These are phyloP conservation scores for Rhinocladiella mackenziei DNA, from an alignment of 2,329 filamentous ascomycete species.

Conservation along the genomic window DNA sequence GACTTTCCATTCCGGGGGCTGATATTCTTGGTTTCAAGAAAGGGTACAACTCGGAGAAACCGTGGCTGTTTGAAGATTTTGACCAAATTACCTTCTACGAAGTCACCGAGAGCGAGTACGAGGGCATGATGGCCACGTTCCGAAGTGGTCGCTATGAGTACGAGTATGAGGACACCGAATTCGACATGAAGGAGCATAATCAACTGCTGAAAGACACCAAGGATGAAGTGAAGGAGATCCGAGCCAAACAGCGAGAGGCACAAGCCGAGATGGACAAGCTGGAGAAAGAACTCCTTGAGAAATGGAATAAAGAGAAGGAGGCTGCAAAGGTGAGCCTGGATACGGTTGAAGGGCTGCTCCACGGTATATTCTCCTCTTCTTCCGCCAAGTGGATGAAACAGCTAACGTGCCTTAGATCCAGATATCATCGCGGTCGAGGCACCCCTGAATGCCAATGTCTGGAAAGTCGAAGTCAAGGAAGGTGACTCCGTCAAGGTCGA, in stretches of 20 bases:
- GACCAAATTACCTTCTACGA: constrained; percentile 55
- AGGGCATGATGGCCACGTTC: constrained; percentile 47
- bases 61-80: constrained; percentile 57
- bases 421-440: constrained; percentile 39
- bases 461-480: constrained; percentile 48
- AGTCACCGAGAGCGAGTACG: constrained; percentile 51
- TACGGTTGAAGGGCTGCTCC: constrained; percentile 47
- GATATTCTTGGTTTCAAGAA: constrained; percentile 52
- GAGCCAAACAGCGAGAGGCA: constrained; percentile 44
- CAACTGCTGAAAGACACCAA: constrained; percentile 44
- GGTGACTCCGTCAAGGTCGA: constrained; percentile 43
- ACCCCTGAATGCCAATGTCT: constrained; percentile 49
- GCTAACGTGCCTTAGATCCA: constrained; percentile 31
- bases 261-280: constrained; percentile 44
- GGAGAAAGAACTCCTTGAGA: constrained; percentile 37
- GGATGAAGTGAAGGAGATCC: constrained; percentile 47
- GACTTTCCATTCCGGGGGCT: constrained; percentile 51
- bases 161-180: constrained; percentile 47
- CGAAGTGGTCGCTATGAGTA: constrained; percentile 51
- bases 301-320: constrained; percentile 42
- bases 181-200: constrained; percentile 57
- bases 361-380: constrained; percentile 36
- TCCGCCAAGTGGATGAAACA: not conserved
- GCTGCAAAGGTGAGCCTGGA: constrained; percentile 50
- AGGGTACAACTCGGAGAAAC: constrained; percentile 44